Conservation (phyloP, 768 basidiomycete genomes). For the Tulasnella sp. region DNA sequence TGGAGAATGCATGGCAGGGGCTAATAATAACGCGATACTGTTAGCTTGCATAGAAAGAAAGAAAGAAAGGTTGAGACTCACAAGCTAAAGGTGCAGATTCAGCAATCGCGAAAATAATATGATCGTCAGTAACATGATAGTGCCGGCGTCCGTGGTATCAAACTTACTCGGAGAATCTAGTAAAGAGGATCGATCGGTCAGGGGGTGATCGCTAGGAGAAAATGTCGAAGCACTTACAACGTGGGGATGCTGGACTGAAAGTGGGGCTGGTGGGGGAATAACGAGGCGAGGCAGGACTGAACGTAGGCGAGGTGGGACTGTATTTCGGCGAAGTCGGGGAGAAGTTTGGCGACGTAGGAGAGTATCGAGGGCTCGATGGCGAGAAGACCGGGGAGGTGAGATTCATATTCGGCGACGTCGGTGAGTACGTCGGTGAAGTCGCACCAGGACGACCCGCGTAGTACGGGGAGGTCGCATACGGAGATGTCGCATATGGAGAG, state of each 20-base stretch:
- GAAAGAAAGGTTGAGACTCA: constrained; percentile 30
- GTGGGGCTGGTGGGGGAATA: constrained; percentile 86
- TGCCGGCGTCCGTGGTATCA: neutral
- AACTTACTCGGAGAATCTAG: constrained; percentile 73
- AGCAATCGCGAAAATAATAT: neutral
- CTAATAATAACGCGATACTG: constrained; percentile 29
- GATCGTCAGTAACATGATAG: constrained; percentile 15
- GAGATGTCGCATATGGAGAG: constrained; percentile 46
- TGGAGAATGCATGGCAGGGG: constrained; percentile 65
- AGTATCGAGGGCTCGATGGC: constrained; percentile 43
- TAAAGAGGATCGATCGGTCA: constrained; percentile 7
- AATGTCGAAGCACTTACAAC: constrained; percentile 39
- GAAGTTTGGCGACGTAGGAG: constrained; percentile 73
- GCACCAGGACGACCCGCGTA: constrained; percentile 45
- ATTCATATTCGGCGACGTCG: constrained; percentile 27
- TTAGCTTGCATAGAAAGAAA: neutral
- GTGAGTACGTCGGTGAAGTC: constrained; percentile 26
- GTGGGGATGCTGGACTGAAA: constrained; percentile 71
- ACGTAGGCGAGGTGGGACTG: constrained; percentile 83
- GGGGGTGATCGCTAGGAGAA: constrained; percentile 10
- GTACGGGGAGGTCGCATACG: constrained; percentile 77
- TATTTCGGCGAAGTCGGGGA: constrained; percentile 78
- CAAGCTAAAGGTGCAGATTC: constrained; percentile 38
- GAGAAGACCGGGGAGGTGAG: constrained; percentile 25
- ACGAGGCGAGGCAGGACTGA: constrained; percentile 79